A percentile compares a stretch with the other conserved stretches of the same genome.
Conservation (phyloP, 2,329 filamentous ascomycete genomes). For the Sphaerulina musiva region DNA sequence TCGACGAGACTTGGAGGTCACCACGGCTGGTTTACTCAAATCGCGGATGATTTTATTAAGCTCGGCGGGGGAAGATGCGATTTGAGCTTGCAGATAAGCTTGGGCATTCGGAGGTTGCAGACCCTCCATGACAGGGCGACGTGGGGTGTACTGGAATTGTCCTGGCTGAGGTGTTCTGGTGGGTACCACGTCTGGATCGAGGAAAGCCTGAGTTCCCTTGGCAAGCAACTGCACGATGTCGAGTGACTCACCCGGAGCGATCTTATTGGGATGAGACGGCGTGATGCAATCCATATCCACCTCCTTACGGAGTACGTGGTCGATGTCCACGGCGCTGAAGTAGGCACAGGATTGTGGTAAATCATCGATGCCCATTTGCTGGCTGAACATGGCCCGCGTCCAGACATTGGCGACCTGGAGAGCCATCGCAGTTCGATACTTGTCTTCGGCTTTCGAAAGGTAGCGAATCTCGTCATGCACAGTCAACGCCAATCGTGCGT, state of each 20-base stretch:
- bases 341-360: constrained; percentile 90
- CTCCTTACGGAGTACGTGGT: constrained; percentile 92
- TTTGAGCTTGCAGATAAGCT: constrained; percentile 74
- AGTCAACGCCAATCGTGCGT: constrained; percentile 81
- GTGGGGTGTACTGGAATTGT: constrained; percentile 60
- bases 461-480: constrained; percentile 98
- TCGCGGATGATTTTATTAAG: constrained; percentile 40
- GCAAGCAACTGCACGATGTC: constrained; percentile 73
- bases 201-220: constrained; percentile 60
- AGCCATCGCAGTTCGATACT: constrained; percentile 84
- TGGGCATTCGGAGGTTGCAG: constrained; percentile 39
- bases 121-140: constrained; percentile 71
- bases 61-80: constrained; percentile 66
- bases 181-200: constrained; percentile 61
- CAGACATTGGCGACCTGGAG: constrained; percentile 90
- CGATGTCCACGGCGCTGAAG: constrained; percentile 92
- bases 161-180: constrained; percentile 53
- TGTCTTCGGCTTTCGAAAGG: constrained; percentile 75
- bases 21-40: constrained; percentile 9
- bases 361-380: constrained; percentile 94
- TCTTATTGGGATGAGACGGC: constrained; percentile 71
- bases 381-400: constrained; percentile 94
- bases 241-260: constrained; percentile 77
- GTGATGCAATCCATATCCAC: constrained; percentile 97
- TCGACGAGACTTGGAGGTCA: constrained; percentile 6